These are phyloP conservation scores for Wallacemonas sp. DNA, from an alignment of 208 protist species.

Conservation along the genomic window DNA sequence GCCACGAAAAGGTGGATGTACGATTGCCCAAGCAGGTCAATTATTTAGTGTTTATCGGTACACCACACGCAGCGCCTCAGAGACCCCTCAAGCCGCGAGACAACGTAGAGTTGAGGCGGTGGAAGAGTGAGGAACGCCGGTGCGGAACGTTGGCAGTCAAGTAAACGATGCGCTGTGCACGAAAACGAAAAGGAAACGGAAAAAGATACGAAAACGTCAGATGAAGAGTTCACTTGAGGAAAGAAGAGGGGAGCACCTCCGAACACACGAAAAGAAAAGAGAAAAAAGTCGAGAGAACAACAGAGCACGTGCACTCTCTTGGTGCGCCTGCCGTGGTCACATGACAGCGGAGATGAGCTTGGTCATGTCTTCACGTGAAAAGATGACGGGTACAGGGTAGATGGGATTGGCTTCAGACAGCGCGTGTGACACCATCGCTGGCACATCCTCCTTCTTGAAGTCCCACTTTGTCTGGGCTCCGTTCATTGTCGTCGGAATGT, in stretches of 20 bases:
- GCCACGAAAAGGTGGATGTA: too few relatives aligned
- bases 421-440: constrained; percentile 34
- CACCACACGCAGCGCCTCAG: too few relatives aligned
- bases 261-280: constrained; percentile 6
- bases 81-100: too few relatives aligned
- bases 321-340: too few relatives aligned
- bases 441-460: constrained; percentile 39
- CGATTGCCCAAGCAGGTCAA: too few relatives aligned
- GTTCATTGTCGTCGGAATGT: constrained; percentile 35
- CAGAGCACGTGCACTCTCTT: too few relatives aligned
- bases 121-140: too few relatives aligned
- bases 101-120: too few relatives aligned
- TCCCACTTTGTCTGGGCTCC: constrained; percentile 18
- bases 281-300: constrained; percentile 1
- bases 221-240: neutral
- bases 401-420: constrained; percentile 52
- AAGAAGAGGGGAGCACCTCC: neutral
- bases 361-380: constrained; percentile 42
- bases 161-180: too few relatives aligned
- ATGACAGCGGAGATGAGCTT: constrained; percentile 22
- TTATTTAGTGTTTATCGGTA: too few relatives aligned
- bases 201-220: neutral
- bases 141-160: too few relatives aligned
- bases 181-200: neutral
- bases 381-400: constrained; percentile 67